Evolutionary conservation across 164 flowering plant species (phyloP).

Genomic region (Santalum album): DNA sequence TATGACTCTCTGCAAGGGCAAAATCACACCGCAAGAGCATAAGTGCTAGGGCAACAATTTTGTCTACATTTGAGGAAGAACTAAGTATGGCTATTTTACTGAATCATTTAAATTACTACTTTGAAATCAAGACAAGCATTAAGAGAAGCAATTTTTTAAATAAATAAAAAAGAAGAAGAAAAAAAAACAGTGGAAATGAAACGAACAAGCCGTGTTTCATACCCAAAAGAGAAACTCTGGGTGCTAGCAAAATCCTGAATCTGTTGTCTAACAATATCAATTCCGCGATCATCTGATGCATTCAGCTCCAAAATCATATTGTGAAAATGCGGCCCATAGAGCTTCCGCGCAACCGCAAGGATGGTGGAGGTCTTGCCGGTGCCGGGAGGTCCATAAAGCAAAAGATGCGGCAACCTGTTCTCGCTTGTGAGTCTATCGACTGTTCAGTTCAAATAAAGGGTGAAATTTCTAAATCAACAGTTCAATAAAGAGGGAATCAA

Average conservation of each 20-base stretch:
- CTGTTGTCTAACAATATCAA: constrained; percentile 89
- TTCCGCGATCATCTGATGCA: constrained; percentile 94
- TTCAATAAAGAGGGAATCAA: neutral
- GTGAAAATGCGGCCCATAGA: constrained; percentile 65
- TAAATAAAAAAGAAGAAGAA: neutral
- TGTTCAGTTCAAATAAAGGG: constrained; percentile 8
- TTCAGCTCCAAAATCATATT: constrained; percentile 95
- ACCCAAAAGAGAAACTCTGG: constrained; percentile 97
- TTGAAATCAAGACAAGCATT: no score
- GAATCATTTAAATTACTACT: no score
- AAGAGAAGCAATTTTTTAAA: no score
- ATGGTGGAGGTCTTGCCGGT: constrained; percentile 97
- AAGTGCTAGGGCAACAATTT: no score
- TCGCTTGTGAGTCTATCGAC: constrained; percentile 87
- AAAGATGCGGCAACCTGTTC: constrained; percentile 85
- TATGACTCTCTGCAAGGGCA: no score
- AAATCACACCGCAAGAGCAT: no score
- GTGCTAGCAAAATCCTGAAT: constrained; percentile 98
- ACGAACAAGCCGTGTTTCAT: neutral
- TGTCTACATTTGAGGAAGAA: no score
- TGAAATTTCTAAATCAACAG: neutral
- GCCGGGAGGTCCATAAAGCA: constrained; percentile 94
- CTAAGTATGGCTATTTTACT: no score
- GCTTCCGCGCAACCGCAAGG: constrained; percentile 88
- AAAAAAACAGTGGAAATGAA: no score